Evolutionary conservation across 2,329 filamentous ascomycete species (phyloP), one percentile per base, ranked within the genome.

Genomic region (Paraphoma sp.): DNA sequence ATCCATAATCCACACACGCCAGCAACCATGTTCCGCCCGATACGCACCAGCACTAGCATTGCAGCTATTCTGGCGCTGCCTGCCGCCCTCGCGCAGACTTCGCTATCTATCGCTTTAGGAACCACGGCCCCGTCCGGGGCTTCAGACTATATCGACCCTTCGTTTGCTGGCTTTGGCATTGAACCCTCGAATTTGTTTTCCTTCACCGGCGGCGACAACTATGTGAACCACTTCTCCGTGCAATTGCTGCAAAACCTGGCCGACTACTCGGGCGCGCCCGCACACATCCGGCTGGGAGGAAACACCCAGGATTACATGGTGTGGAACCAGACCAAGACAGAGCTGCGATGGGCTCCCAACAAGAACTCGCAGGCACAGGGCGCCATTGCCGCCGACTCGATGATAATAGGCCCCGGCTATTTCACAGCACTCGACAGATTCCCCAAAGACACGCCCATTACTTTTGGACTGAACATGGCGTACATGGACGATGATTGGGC

Each of bases 161-260:
- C 79, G 1, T 83, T 79, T 62, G 81, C 80, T 9, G 81, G 81
- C 54, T 82, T 83, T 56, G 81, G 82, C 44, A 83, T 84, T 59
- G 82, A 84, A 71, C 78, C 82, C 28, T 82, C 81, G 17, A 83
- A 83, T 57, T 73, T 84, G 7, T 83, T 81, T 69, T 81, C 81
- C 48, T 84, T 82, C 67, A 82, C 80, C 11, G 82, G 82, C 53
- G 67, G 67, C 33, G 73, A 72, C 17, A 54, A 42, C 16, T 42
- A 70, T 6, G 61, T 79, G 16, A 84, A 84, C 63, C 44, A 69
- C 9, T 65, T 84, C 30, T 79, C 80, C 14, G 64, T 81, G n/a
- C 81, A 82, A 59, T 72, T 84, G 29, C 67, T 84, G 12, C 72
- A 79, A 57, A 83, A 83, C 65, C 75, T 84, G 41, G 78, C 78